These are phyloP conservation scores for Gossypium trilobum DNA, from an alignment of 441 rosid genomes.

Conservation along the genomic window DNA sequence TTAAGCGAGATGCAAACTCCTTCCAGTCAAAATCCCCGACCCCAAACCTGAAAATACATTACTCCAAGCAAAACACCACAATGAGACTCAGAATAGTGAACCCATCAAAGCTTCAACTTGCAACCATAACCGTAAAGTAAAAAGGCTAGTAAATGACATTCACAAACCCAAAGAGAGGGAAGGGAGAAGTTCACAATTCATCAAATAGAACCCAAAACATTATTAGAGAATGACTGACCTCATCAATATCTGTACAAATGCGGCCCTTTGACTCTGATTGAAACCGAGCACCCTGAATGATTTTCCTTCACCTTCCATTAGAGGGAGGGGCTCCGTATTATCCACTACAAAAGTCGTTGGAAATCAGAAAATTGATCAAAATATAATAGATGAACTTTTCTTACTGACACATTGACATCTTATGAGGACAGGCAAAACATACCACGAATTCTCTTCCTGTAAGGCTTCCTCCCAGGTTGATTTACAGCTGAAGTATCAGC, in stretches of 20 bases:
- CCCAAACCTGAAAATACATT: conserved; percentile 60
- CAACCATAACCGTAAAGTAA: not conserved
- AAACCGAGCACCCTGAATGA: conserved; percentile 89
- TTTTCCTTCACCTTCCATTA: conserved; percentile 99
- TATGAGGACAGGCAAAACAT: conserved; percentile 15
- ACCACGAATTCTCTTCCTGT: conserved; percentile 77
- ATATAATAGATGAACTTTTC: not conserved
- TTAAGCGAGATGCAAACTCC: conserved; percentile 74
- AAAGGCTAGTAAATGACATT: not conserved
- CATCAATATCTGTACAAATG: conserved; percentile 86
- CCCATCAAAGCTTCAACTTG: not conserved
- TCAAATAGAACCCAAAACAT: conserved; percentile 12
- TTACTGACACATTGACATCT: conserved; percentile 5
- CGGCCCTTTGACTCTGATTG: conserved; percentile 90
- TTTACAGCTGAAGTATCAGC: conserved; percentile 65
- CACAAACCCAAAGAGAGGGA: not conserved
- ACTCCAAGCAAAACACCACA: not conserved
- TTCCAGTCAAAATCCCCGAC: conserved; percentile 85
- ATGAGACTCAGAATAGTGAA: conserved; percentile 4
- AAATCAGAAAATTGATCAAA: conserved; percentile 16
- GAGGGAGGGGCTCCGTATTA: conserved; percentile 60
- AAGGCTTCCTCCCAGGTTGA: conserved; percentile 65
- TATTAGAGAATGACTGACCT: conserved; percentile 39
- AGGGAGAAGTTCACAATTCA: not conserved
- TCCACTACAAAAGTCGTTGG: conserved; percentile 38